Evolutionary conservation across 768 basidiomycete genomes (phyloP).

Genomic region (Cubamyces sp.): DNA sequence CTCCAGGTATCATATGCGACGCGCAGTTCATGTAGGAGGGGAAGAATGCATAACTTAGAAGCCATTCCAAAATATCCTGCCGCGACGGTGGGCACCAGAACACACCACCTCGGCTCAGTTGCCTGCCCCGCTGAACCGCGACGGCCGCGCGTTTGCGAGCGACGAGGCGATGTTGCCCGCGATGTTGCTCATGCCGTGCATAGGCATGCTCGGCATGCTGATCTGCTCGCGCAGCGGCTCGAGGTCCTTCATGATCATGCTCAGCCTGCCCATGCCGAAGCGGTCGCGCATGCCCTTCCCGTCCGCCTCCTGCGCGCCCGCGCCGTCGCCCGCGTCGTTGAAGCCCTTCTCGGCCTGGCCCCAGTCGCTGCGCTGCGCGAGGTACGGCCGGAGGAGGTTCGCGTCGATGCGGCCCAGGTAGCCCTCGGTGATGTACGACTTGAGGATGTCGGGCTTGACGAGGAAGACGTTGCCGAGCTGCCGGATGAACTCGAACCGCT

Average conservation of each 20-base stretch:
- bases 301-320: constrained; percentile 43
- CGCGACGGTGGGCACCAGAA: no score
- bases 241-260: constrained; percentile 87
- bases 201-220: constrained; percentile 25
- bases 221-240: constrained; percentile 65
- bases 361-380: constrained; percentile 91
- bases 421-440: constrained; percentile 93
- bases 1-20: neutral
- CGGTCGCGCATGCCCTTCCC: constrained; percentile 62
- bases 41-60: constrained; percentile 13
- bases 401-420: constrained; percentile 93
- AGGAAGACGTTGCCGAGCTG: constrained; percentile 98
- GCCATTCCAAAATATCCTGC: neutral
- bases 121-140: constrained; percentile 18
- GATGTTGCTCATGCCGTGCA: constrained; percentile 20
- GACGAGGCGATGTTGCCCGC: constrained; percentile 23
- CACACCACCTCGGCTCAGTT: constrained; percentile 8
- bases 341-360: constrained; percentile 82
- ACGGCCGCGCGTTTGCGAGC: constrained; percentile 21
- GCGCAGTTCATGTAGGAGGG: neutral
- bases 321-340: constrained; percentile 55
- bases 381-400: constrained; percentile 84
- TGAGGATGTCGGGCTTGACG: constrained; percentile 92
- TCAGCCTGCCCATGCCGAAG: constrained; percentile 69
- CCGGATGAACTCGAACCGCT: constrained; percentile 97